Evolutionary conservation across 192 early-diverging fungal species (phyloP).

Genomic region (Lobulomyces angularis): DNA sequence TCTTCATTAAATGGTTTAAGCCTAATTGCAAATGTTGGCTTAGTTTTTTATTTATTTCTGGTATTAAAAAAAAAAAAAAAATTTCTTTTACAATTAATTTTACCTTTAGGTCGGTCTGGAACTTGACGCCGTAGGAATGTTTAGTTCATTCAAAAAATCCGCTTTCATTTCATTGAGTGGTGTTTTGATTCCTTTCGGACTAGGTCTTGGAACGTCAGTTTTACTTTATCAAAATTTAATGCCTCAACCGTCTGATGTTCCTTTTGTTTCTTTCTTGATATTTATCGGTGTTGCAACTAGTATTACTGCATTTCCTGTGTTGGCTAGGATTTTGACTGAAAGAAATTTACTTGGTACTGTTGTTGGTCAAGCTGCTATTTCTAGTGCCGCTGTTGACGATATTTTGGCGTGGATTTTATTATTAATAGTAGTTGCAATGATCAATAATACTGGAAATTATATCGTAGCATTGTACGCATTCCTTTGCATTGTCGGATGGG

Average conservation of each 20-base stretch:
- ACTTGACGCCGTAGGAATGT: conserved; percentile 42
- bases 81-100: too few species aligned
- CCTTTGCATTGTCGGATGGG: conserved; percentile 56
- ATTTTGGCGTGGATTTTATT: conserved; percentile 60
- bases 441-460: conserved; percentile 65
- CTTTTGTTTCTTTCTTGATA: conserved; percentile 63
- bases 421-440: conserved; percentile 24
- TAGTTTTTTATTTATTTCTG: conserved; percentile 74
- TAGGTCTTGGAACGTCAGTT: conserved; percentile 39
- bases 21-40: conserved; percentile 64
- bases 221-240: too few species aligned
- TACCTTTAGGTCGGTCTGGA: conserved; percentile 86
- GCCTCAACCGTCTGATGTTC: conserved; percentile 1
- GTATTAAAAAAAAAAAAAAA: too few species aligned
- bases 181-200: conserved; percentile 62
- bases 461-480: conserved; percentile 75
- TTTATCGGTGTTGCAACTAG: conserved; percentile 85
- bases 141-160: conserved; percentile 12
- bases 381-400: conserved; percentile 70
- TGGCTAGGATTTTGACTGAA: conserved; percentile 82
- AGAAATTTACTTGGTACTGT: conserved; percentile 46
- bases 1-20: conserved; percentile 53
- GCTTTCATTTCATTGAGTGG: conserved; percentile 54
- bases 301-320: conserved; percentile 87
- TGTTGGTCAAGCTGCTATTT: conserved; percentile 65